phyloP scores from a whole-genome alignment of 768 basidiomycete species.

The Phylloporus scabripes region DNA sequence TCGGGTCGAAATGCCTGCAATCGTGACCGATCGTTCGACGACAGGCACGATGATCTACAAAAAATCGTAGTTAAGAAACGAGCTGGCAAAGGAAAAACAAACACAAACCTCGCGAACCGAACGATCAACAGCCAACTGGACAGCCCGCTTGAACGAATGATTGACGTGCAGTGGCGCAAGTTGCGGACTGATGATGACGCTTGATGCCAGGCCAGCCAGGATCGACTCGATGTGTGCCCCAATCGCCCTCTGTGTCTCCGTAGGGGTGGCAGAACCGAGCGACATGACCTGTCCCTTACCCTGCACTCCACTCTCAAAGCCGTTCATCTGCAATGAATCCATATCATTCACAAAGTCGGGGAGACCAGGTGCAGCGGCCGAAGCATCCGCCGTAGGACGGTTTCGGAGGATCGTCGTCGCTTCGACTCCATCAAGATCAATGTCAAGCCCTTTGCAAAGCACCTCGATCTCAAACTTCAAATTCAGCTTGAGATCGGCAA shows the following conservation, averaged over 20 bases:
- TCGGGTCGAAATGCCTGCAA: slow-evolving; percentile 94
- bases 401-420: slow-evolving; percentile 78
- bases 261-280: slow-evolving; percentile 53
- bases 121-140: slow-evolving; percentile 86
- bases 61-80: not conserved
- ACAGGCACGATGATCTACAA: slow-evolving; percentile 89
- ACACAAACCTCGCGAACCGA: slow-evolving; percentile 83
- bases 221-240: slow-evolving; percentile 80
- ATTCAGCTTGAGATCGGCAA: slow-evolving; percentile 92
- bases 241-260: slow-evolving; percentile 62
- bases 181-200: slow-evolving; percentile 73
- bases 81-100: not conserved
- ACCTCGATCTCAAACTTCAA: slow-evolving; percentile 99
- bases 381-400: slow-evolving; percentile 58
- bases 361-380: slow-evolving; percentile 47
- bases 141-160: slow-evolving; percentile 82
- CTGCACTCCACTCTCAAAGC: slow-evolving; percentile 51
- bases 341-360: slow-evolving; percentile 80
- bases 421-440: slow-evolving; percentile 81
- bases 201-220: slow-evolving; percentile 60
- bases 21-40: slow-evolving; percentile 96
- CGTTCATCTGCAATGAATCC: slow-evolving; percentile 70
- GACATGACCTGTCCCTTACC: slow-evolving; percentile 57
- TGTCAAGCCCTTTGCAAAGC: slow-evolving; percentile 84
- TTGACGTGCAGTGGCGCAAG: slow-evolving; percentile 71